Evolutionary conservation across 2,329 filamentous ascomycete species (phyloP), one percentile per base, ranked within the genome.

Genomic region (Ophiognomonia clavigignenti-juglandacearum): DNA sequence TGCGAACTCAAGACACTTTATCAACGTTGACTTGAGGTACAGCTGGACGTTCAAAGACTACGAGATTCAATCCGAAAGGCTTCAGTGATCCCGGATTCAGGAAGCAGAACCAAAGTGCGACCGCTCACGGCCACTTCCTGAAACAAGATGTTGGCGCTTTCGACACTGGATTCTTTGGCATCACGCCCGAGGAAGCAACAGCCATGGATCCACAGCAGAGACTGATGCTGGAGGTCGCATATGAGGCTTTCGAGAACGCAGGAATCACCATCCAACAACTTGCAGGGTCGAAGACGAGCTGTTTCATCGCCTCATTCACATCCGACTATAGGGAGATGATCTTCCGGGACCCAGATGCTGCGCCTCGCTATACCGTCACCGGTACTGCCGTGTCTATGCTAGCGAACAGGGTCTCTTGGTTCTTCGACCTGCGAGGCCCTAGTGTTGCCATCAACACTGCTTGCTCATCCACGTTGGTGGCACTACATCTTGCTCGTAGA

Each of bases 381-480:
- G 67, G 68, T 46, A 62, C 56, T 1, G 60, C 59, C 3, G 55
- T 59, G 6, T 59, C 61, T 4, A 64, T 70, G 26, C 26, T 29
- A 7, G 57, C 64, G 0, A 70, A 69, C 46, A 56, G 67, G 7
- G 47, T 71, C 1, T 69, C 65, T 0, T 68, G 68, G 43, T 64
- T 62, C 43, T 70, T 66, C 29, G 62, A 72, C 48, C 58, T 70
- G 39, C 53, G 53, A 10, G 69, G 70, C 0, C 61, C 69, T 0
- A 64, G 62, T 43, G 51, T 72, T 47, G 68, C 67, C 0, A 55
- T 73, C 1, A 68, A 73, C 36, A 73, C 71, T 0, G 71, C 65
- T 1, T 74, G 71, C 47, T 70, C 67, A 0, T 62, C 64, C 6
- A 63, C 59, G 24, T 48, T 72, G 6, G 56, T 66, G 0, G 67